Evolutionary conservation across 352 stramenopile species (phyloP), one percentile per base, ranked within the genome.

Genomic region (Globisporangium canariense): DNA sequence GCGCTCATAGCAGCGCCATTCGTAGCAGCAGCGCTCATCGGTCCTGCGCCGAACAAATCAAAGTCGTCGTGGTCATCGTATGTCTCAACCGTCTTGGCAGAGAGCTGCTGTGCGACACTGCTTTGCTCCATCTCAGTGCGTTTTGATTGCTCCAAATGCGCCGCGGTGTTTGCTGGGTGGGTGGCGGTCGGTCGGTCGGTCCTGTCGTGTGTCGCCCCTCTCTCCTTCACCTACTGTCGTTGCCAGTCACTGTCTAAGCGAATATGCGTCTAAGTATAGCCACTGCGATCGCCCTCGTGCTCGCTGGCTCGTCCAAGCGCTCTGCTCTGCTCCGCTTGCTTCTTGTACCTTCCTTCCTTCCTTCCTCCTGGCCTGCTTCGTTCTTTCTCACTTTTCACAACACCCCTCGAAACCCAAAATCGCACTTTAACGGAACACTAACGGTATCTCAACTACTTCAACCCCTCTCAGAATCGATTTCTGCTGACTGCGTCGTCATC

Each of bases 21-120:
- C 14, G 38, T 25, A 41, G 50, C 14, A 14, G 60, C 32, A 8
- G 28, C 20, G 51, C 9, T 60, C 40, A 40, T 45, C 1, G 53
- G 32, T 4, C 41, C 34, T 4, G 14, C 28, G 4, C 62, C 62
- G 36, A 67, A 67, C 16, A 67, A 46, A 45, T 63, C 11, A 34
- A 67, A 67, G 28, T 46, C 32, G 4, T 58, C 62, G 54, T 58
- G 41, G 20, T 52, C 36, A 20, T 66, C 51, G 28, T 50, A 28
- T 53, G 45, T 55, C 41, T 45, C 54, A 60, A 9, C 22, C 5
- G 25, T 6, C 13, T 30, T 54, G 18, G 18, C 28, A 8, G 57
- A 25, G 41, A 34, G 18, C 43, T 49, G 43, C 57, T 50, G 51
- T 58, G 51, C 28, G 51, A 58, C 51, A 58, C 51, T 28, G 9